Base-by-base conservation (phyloP, 2,329 filamentous ascomycete genomes). In the Plectosphaerella sp. region DNA sequence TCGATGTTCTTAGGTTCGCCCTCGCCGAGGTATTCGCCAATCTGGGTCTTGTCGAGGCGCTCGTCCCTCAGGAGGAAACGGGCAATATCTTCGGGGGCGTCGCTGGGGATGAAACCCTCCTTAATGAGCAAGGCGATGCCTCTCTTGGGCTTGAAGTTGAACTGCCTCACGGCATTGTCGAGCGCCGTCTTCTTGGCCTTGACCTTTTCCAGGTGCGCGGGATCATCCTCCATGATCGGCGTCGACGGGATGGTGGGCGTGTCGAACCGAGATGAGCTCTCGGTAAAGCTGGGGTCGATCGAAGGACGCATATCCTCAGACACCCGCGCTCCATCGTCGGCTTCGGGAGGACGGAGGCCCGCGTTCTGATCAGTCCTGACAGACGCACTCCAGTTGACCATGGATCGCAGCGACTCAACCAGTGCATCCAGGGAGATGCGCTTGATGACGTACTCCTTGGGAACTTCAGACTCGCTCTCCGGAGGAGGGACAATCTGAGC, bases 101-200 rank as follows among this genome's bases (percentile, higher is more conserved):
- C 83, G 51, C 88, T 93, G 1, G 81, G 72, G 54, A 99, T 96
- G 67, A 99, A 97, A 0, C 91, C 90, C 57, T 95, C 89, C 24
- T 88, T 80, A 12, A 97, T 66, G 16, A 99, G 72, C 15, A 88
- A 72, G 66, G 96, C 96, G 64, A 99, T 83, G 6, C 94, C 95
- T 54, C 88, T 84, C 70, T 99, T 99, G 0, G 95, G 91, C 68
- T 99, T 99, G 76, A 93, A 97, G 67, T 99, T 99, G 78, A 99
- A 99, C 56, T 91, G 88, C 48, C 87, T 84, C 51, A 97, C 88
- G 2, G 89, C 93, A 61, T 96, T 94, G 49, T 86, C 89, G 55
- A 97, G 73, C 0, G 94, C 94, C 7, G 91, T 97, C 72, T 99
- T 99, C 56, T 88, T 83, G 54, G 92, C 89, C 72, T 97, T 97